Conservation (phyloP, 148 eudicot species). For the Vaccinium myrtillus region DNA sequence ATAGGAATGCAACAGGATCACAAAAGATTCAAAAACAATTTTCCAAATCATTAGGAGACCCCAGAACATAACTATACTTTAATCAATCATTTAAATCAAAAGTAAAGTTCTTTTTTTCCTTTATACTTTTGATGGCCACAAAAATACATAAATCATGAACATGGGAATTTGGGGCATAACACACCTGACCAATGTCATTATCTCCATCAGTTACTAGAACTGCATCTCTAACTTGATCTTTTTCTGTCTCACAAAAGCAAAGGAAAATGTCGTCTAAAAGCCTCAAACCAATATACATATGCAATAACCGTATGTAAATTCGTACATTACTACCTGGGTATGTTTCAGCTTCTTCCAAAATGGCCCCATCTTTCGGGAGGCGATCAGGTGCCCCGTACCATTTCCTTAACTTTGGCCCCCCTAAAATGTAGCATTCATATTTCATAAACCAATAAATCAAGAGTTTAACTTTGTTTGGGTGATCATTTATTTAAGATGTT, state of each 20-base stretch:
- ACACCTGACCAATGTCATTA: slow-evolving; percentile 92
- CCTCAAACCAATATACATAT: background rate
- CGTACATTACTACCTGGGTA: slow-evolving; percentile 28
- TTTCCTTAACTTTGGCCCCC: slow-evolving; percentile 93
- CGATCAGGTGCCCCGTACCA: slow-evolving; percentile 98
- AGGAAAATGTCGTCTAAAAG: background rate
- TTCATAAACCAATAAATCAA: background rate
- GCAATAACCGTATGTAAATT: background rate
- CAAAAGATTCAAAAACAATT: background rate
- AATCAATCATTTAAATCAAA: background rate
- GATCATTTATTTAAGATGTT: slow-evolving; percentile 2
- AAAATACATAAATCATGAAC: background rate
- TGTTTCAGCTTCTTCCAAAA: slow-evolving; percentile 40
- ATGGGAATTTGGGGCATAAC: slow-evolving; percentile 6
- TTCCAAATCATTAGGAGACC: background rate
- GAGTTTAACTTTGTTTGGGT: background rate
- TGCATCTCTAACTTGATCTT: slow-evolving; percentile 71
- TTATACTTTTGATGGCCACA: background rate
- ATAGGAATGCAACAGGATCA: background rate
- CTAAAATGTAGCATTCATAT: slow-evolving; percentile 33
- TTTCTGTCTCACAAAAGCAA: slow-evolving; percentile 36
- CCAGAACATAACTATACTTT: background rate
- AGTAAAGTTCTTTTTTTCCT: background rate
- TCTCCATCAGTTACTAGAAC: slow-evolving; percentile 95
- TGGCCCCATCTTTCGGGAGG: slow-evolving; percentile 62